Evolutionary conservation across 768 basidiomycete genomes (phyloP), one percentile per base, ranked within the genome.

Genomic region (Tylopilus cervinicoccineus): DNA sequence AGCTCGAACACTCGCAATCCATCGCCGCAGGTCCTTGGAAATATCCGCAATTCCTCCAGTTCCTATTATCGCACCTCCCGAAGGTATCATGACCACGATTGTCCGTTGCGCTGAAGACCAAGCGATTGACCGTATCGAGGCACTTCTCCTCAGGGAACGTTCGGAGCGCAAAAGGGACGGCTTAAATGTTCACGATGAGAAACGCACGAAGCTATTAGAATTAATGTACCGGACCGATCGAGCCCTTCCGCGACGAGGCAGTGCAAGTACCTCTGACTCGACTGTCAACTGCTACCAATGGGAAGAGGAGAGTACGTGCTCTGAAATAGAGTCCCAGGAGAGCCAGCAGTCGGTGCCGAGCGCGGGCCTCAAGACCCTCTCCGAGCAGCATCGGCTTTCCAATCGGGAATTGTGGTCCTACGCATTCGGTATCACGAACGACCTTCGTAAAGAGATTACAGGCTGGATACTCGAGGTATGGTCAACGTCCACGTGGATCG

Each of bases 41-140:
- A 19, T 36, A 1, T 44, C 51, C 1, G 3, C 17, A 9, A 65
- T 59, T 6, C 54, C 58, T 6, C 47, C 56, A 0, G 72, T 81
- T 0, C 81, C 81, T 0, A 71, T 81, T 45, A 76, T 83, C 13
- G 79, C 79, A 5, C 81, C 81, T 2, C 79, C 81, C 0, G 42
- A 56, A 59, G 68, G 8, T 58, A 63, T 22, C 51, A 65, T 6
- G 31, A 57, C 22, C 68, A 71, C 44, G 0, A 2, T 20, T 0
- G 31, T 65, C 14, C 40, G 22, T 16, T 72, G 66, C 19, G 43
- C 47, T 1, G 77, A 77, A 40, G 73, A 73, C 24, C 47, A 62
- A 13, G 78, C 80, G 2, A 75, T 79, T 50, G 54, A 64, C 2
- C 62, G 80, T 2, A 60, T 83, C 8, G 50, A 48, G 5, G 55